Evolutionary conservation across 2,329 filamentous ascomycete genomes (phyloP), one percentile per base, ranked within the genome.

Genomic region (Cyclaneusma minus): DNA sequence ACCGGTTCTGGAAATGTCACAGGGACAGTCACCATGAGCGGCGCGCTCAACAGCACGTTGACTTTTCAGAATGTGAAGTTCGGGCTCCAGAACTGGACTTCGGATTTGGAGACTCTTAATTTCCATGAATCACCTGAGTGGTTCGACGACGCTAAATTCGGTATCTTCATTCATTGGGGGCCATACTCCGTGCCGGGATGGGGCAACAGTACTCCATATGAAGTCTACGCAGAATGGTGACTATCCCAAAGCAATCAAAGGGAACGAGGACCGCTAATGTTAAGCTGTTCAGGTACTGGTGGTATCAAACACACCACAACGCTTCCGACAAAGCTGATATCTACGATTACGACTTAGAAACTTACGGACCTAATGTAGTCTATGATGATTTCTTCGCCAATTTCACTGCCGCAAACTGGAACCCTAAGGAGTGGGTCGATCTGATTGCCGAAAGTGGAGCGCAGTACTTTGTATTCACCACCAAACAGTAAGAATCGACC

Each of bases 91-190:
- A 43, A 50, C 5, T 56, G 44, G 39, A 49, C 47, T 0, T 31
- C 45, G 4, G 50, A 53, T 6, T 25, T 48, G 1, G 38, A 44
- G 7, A 55, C 47, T 29, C 41, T 59, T 3, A 43, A 45, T 2
- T 42, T 41, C 11, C 55, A 58, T 24, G 55, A 58, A 38, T 54
- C 54, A 9, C 63, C 64, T 0, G 48, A 54, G 4, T 70, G 66
- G 65, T 71, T 57, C 35, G 52, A 63, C 28, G 51, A 57, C 21
- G 59, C 52, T 13, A 71, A 72, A 30, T 71, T 53, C 33, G 66
- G 67, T 1, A 70, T 71, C 19, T 70, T 72, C 37, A 63, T 70
- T 21, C 66, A 70, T 32, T 70, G 66, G 62, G 65, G 66, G 1
- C 48, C 57, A 0, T 71, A 68, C 35, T 45, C 61, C 0, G 64